Base-by-base conservation (phyloP, 768 basidiomycete genomes). In the Sutorius australiensis region DNA sequence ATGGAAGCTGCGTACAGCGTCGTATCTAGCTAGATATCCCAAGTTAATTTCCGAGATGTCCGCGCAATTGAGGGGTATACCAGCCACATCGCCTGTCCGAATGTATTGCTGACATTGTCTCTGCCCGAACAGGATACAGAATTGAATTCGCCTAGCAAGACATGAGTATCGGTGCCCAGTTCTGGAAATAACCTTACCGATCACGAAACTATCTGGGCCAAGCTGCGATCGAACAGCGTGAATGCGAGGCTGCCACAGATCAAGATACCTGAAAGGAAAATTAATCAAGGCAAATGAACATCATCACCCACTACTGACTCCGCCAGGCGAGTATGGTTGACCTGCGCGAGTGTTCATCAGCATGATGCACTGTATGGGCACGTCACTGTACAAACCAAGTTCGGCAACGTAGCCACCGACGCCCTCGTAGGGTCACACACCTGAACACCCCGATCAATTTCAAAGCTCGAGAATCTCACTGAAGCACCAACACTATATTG, bases 201-300 rank as follows among this genome's bases (percentile, higher is more conserved):
- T 76, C 34, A 76, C 67, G 49, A 81, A 82, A 11, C 73, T 63
- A 49, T 80, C 73, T 7, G 74, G 70, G 3, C 79, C 80, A 8
- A 81, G 72, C 47, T 75, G 73, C 31, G 72, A 66, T 31, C 80
- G 73, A 12, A 80, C 75, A 4, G 73, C 69, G 31, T 70, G 65
- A 31, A 81, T 80, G 30, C 79, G 72, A 3, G 78, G 80, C 60
- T 79, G 79, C 78, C 79, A 81, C 39, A 80, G 66, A 59, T 81
- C 79, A n/a, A 80, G 70, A 59, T 75, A 79, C 58, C 79, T 80
- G 41, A 40, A n/a, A 46, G 17, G 9, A 33, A 40, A 46, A 5
- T 50, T 46, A 10, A 41, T 51, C 19, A 21, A 19, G 42, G 11
- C 2, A 6, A 6, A 28, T 21, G 16, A 46, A 10, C 7, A 46